Base-by-base conservation (phyloP, 148 eudicot species). In the Rheum nobile region DNA sequence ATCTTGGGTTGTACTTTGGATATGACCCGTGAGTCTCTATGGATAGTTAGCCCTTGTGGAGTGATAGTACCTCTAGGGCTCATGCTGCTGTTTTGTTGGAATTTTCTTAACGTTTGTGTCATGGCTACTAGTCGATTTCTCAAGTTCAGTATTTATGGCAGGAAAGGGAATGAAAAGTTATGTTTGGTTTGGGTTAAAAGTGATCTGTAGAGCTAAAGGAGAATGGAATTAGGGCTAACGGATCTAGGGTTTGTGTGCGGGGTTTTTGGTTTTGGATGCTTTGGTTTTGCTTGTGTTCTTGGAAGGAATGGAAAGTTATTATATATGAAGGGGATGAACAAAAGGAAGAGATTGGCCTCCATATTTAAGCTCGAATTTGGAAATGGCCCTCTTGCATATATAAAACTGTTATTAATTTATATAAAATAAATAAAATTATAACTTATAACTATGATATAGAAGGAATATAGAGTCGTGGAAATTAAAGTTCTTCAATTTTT, bases 1-100 rank as follows among this genome's bases (percentile, higher is more conserved):
- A 91, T 86, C 71, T 87, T 91, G 1, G 97, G 97, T 81, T 82
- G 87, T 46, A 48, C 16, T 76, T 89, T 91, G 0, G 91, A 63
- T 38, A 91, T 86, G 14, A 75, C 57, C 10, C 79, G 86, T 37
- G 97, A 89, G 26, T 85, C 79, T 69, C 44, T 83, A 71, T 85
- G 85, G 75, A 89, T 83, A 81, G 79, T 79, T 75, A 89, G 80
- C 57, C 84, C 44, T 82, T 78, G 28, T 47, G 88, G 4, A 0
- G 77, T 43, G 1, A 24, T 12, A 59, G 63, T 24, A 52, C 65
- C 32, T 59, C 43, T 31, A 29, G 78, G 75, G 59, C 22, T 74
- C 75, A 12, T 35, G 32, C 17, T 31, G 69, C 3, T 75, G 35
- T 31, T 61, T 21, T 12, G 55, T 46, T 63, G 75, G 71, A 80